Evolutionary conservation across 768 basidiomycete genomes (phyloP), one percentile per base, ranked within the genome.

Genomic region (Termitomyces heimii): DNA sequence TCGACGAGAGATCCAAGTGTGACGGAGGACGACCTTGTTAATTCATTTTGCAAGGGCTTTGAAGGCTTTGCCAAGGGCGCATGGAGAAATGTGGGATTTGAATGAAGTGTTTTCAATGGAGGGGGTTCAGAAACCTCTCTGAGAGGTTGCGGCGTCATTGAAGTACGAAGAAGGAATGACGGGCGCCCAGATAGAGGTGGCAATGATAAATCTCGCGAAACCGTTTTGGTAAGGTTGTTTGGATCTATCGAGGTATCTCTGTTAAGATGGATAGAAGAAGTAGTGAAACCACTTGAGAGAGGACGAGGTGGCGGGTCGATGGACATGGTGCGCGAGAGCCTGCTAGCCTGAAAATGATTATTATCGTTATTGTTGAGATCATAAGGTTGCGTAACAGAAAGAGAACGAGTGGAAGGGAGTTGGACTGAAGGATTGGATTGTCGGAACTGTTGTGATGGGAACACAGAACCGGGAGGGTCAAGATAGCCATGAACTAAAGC

Each of bases 11-110:
- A 77, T 37, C 85, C 85, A 40, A 87, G 71, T 45, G 85, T 86
- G 2, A 78, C 61, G n/a, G 73, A 58, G 16, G 55, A 69, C 20
- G 70, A 66, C 43, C 70, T 68, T 34, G 66, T 67, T 52, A 63
- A 56, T 29, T 53, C 57, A 24, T 68, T 58, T 53, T 63, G 63
- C 29, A 67, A 64, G 14, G 63, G 56, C 40, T 71, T 67, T 16
- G 66, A 51, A 24, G 65, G 55, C 37, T 66, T 68, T 46, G 70
- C 68, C 42, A 69, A 66, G 5, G 88, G 87, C 0, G 83, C 79
- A 61, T 80, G 86, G 14, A 92, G 79, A 65, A 90, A 91, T 55
- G 80, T 75, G 22, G 89, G 89, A 64, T 87, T 85, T 29, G 82
- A 78, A 58, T 78, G 75, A 40, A 92, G 78, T 53, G 80, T 60